phyloP scores from a whole-genome alignment of 2,329 filamentous ascomycete genomes.

The Coniochaeta sp. region DNA sequence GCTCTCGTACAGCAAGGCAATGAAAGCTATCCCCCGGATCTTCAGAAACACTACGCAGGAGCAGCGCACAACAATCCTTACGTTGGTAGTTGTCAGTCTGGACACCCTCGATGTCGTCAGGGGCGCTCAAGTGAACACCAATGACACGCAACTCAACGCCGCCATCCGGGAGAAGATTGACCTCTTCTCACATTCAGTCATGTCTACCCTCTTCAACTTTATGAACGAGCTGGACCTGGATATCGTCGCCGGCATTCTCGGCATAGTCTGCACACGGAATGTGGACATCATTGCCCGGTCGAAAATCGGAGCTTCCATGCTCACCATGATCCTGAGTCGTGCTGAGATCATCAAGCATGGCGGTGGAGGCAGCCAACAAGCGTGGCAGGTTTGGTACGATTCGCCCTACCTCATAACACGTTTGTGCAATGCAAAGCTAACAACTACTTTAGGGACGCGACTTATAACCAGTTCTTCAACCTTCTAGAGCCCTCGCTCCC shows the following conservation, averaged over 20 bases:
- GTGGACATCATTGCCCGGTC: constrained; percentile 79
- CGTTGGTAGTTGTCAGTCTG: constrained; percentile 90
- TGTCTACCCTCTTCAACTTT: constrained; percentile 83
- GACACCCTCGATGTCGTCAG: constrained; percentile 87
- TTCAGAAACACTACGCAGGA: constrained; percentile 90
- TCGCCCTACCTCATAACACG: not conserved
- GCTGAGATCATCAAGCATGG: constrained; percentile 89
- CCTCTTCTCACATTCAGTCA: constrained; percentile 78
- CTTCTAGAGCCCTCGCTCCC: constrained; percentile 75
- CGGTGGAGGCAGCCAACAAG: constrained; percentile 58
- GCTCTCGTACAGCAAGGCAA: constrained; percentile 89
- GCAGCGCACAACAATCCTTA: constrained; percentile 89
- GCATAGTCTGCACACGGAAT: constrained; percentile 76
- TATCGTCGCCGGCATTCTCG: constrained; percentile 84
- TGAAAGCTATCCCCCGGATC: constrained; percentile 89
- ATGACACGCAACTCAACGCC: constrained; percentile 64
- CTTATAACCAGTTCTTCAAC: constrained; percentile 85
- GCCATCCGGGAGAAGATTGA: constrained; percentile 87
- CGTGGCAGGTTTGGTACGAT: constrained; percentile 72
- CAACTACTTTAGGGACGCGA: constrained; percentile 48
- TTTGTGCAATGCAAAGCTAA: constrained; percentile 19
- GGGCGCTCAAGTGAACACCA: constrained; percentile 65
- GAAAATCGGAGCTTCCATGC: constrained; percentile 77
- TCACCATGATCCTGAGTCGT: constrained; percentile 90
- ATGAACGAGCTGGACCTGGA: constrained; percentile 85